Evolutionary conservation across 257 asterid species (phyloP).

Genomic region (Craterostigma plantagineum): DNA sequence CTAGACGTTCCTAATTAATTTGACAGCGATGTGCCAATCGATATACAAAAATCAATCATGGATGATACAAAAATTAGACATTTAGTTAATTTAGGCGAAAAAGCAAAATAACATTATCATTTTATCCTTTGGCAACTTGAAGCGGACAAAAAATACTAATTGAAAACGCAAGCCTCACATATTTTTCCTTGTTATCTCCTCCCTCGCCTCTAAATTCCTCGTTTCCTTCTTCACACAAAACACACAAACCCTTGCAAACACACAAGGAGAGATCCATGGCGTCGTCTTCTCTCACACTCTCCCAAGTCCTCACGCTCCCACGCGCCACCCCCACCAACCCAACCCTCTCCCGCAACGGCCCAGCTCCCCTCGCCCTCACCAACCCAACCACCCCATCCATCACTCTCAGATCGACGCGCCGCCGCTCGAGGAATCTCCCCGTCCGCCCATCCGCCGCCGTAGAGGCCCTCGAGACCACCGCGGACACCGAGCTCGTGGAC

Average conservation of each 20-base stretch:
- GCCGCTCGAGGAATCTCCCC: slow-evolving; percentile 5
- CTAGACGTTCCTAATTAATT: too few species aligned
- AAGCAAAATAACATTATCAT: neutral
- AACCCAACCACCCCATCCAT: slow-evolving; percentile 11
- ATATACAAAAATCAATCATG: too few species aligned
- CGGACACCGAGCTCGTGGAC: slow-evolving; percentile 48
- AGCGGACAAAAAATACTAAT: neutral
- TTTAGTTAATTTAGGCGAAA: neutral
- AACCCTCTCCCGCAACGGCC: slow-evolving; percentile 11
- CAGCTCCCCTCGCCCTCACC: slow-evolving; percentile 12
- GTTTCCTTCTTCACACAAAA: slow-evolving; percentile 1
- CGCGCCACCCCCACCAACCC: slow-evolving; percentile 45
- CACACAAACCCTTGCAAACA: slow-evolving; percentile 1
- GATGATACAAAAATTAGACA: too few species aligned
- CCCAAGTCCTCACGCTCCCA: slow-evolving; percentile 73
- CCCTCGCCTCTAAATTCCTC: slow-evolving; percentile 6
- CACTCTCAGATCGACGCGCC: slow-evolving; percentile 8
- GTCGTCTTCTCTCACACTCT: slow-evolving; percentile 71
- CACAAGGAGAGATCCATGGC: slow-evolving; percentile 49
- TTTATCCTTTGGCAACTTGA: neutral
- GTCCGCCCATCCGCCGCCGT: slow-evolving; percentile 49
- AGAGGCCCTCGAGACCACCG: slow-evolving; percentile 46
- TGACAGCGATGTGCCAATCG: too few species aligned
- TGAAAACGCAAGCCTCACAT: slow-evolving; percentile 11
- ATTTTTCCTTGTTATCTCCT: slow-evolving; percentile 8